These are phyloP conservation scores for Malus sylvestris DNA, from an alignment of 306 rosid genomes.

Conservation along the genomic window DNA sequence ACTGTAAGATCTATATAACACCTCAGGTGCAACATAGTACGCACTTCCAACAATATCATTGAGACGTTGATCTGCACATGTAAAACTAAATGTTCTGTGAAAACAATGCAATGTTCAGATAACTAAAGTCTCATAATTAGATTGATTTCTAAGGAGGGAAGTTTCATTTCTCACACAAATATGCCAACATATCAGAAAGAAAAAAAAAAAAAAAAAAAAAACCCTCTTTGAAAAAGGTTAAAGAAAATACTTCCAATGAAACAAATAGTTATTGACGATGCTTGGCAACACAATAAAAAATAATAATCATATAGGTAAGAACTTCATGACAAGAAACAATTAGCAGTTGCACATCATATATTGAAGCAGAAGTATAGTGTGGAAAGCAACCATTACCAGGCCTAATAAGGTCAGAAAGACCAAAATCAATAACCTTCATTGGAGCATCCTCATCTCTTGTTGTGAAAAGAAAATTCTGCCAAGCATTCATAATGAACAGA, in stretches of 20 bases:
- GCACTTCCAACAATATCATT: constrained; percentile 98
- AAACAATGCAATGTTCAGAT: background rate
- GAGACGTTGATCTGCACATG: constrained; percentile 74
- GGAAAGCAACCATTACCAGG: constrained; percentile 55
- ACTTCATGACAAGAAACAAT: constrained; percentile 1
- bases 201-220: background rate
- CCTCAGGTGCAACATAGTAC: constrained; percentile 96
- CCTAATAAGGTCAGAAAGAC: constrained; percentile 88
- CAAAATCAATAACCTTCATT: constrained; percentile 90
- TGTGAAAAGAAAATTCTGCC: constrained; percentile 88
- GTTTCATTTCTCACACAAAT: background rate
- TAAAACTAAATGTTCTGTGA: constrained; percentile 29
- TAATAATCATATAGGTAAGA: background rate
- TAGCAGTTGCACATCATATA: background rate
- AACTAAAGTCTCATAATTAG: background rate
- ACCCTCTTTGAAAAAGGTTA: background rate
- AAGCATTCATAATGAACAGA: constrained; percentile 17
- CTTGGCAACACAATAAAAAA: background rate
- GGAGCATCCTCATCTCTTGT: constrained; percentile 66
- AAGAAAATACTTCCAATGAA: background rate
- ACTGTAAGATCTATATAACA: constrained; percentile 87
- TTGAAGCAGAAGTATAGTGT: background rate
- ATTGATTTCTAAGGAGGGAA: background rate
- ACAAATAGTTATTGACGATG: background rate
- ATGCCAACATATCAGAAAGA: background rate